Evolutionary conservation across 78 protist genomes (phyloP).

Genomic region (Salpingoeca rosetta): DNA sequence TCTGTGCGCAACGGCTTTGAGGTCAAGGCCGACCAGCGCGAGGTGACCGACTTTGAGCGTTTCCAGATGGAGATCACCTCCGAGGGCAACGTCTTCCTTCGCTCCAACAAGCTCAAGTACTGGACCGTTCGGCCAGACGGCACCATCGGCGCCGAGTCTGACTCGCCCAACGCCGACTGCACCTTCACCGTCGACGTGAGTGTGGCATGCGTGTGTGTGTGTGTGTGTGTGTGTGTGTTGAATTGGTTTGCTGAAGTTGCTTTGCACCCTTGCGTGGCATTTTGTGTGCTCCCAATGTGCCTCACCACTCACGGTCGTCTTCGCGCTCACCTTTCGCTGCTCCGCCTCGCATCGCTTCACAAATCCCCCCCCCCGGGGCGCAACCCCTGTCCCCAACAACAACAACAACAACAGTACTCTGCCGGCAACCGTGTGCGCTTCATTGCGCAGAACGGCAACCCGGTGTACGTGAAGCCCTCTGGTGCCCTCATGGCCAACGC

Average conservation of each 20-base stretch:
- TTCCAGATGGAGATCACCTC: conserved; percentile 7
- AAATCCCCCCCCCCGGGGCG: too few species aligned
- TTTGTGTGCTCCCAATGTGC: too few species aligned
- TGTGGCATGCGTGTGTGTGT: too few species aligned
- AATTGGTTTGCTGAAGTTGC: too few species aligned
- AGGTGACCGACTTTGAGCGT: neutral
- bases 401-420: too few species aligned
- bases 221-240: too few species aligned
- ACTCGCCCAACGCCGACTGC: neutral
- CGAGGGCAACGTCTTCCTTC: neutral
- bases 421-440: neutral
- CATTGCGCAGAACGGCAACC: neutral
- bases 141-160: neutral
- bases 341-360: too few species aligned
- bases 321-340: too few species aligned
- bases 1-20: neutral
- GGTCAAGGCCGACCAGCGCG: conserved; percentile 1
- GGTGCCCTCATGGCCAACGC: neutral
- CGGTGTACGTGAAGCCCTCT: neutral
- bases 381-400: too few species aligned
- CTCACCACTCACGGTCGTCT: too few species aligned
- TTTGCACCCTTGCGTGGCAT: too few species aligned
- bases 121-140: neutral
- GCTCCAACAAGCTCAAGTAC: conserved; percentile 3
- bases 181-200: neutral